Conservation (phyloP, 2,329 filamentous ascomycete genomes). For the Fonsecaea multimorphosa region DNA sequence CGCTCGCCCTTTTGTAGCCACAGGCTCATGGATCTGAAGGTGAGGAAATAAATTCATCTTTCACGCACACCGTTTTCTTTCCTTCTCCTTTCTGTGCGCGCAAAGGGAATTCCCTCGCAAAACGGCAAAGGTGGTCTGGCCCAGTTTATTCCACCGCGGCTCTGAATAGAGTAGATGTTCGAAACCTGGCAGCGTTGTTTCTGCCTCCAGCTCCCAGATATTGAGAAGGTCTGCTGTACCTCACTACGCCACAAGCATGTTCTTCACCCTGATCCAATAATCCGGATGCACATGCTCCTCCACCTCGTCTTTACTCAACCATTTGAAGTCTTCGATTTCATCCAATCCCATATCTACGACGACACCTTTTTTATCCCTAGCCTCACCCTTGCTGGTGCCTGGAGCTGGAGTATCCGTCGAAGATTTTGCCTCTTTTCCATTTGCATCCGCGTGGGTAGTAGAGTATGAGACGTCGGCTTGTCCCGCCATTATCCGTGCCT, state of each 20-base stretch:
- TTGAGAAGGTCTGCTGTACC: constrained; percentile 1
- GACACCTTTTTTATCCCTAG: constrained; percentile 9
- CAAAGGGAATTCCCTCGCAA: background rate
- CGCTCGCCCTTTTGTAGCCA: background rate
- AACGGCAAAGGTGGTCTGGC: background rate
- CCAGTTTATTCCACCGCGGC: background rate
- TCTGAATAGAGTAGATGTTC: background rate
- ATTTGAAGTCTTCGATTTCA: constrained; percentile 82
- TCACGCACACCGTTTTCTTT: background rate
- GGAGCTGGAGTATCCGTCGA: constrained; percentile 58
- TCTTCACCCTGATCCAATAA: constrained; percentile 77
- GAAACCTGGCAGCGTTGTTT: background rate
- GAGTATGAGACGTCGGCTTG: constrained; percentile 72
- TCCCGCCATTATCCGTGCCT: constrained; percentile 95
- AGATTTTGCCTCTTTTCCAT: constrained; percentile 36
- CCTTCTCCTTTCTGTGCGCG: background rate
- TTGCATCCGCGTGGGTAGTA: background rate
- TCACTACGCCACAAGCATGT: constrained; percentile 83
- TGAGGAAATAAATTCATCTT: background rate
- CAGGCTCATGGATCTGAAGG: background rate
- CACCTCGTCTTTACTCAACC: constrained; percentile 90
- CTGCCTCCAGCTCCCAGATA: background rate
- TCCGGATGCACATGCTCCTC: constrained; percentile 66
- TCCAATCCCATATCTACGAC: constrained; percentile 11
- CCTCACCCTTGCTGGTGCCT: background rate